Base-by-base conservation (phyloP, 371 early-diverging fungal species). In the Mortierella sp. region DNA sequence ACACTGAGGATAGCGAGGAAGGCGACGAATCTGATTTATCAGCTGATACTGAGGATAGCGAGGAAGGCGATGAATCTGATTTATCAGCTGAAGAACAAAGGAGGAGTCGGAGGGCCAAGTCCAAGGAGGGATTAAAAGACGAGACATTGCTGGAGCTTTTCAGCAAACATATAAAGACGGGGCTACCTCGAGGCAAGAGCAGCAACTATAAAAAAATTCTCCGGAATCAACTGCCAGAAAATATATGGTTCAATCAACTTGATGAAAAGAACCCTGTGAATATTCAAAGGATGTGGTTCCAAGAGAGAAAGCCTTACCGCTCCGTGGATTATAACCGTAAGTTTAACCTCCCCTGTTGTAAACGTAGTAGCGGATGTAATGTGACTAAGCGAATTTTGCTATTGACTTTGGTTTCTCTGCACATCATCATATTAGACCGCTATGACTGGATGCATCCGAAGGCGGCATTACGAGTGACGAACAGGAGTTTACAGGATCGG, bases 401-500 rank as follows among this genome's bases (percentile, higher is more conserved):
- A 7, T 51, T 26, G 7, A n/a, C 53, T 7, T 51, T 2, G 12
- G 12, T 32, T 55, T 55, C 12, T 7, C 29, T 17, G 9, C 55
- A 19, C 32, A 55, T 34, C n/a, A 58, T 37, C 9, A 26, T 7
- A 42, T 22, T 40, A 70, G 66, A 72, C 35, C 65, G 54, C 4
- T 72, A 61, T 34, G 66, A 72, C 72, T 72, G 72, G 72, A 72
- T 66, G 66, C 54, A 42, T 37, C 72, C 66, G 23, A 47, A 8
- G 9, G 54, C 72, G 4, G 47, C 53, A 0, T 12, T 61, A 10
- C 66, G 72, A 6, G 13, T 55, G 7, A 9, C 34, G 34, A 66
- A 66, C 32, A 66, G 32, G 7, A 45, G 40, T 17, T 17, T 60
- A 8, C 56, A 66, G 37, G 3, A 37, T 3, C 42, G 17, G 17